Percentiles rank a stretch among this genome's conserved stretches.
Conservation (phyloP, 1,284 basidiomycete genomes). For the Ustilago nuda region DNA sequence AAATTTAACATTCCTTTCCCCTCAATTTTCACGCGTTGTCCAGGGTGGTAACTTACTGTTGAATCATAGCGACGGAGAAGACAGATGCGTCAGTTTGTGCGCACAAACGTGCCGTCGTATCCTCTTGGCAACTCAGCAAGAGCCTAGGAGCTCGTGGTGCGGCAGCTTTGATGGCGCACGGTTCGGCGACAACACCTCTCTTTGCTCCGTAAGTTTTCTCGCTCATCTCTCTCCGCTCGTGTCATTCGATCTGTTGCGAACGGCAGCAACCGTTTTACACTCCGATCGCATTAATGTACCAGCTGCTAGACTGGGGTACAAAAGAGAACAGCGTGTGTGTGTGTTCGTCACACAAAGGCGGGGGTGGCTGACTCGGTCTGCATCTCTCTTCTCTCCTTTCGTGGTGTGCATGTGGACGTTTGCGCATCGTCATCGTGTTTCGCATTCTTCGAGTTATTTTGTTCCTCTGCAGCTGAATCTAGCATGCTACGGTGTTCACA, state of each 20-base stretch:
- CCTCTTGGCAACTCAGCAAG: too few relatives aligned
- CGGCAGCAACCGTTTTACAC: not conserved
- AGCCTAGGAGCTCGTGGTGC: too few relatives aligned
- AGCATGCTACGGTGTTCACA: too few relatives aligned
- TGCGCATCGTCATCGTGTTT: not conserved
- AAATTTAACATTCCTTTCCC: too few relatives aligned
- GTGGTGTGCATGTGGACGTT: not conserved
- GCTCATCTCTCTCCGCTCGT: not conserved
- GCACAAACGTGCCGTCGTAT: too few relatives aligned
- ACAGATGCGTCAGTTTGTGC: too few relatives aligned
- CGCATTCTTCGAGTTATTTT: not conserved
- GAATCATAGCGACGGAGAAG: too few relatives aligned
- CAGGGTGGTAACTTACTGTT: too few relatives aligned
- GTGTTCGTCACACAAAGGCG: not conserved
- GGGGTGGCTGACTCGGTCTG: not conserved
- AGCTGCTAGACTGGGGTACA: not conserved
- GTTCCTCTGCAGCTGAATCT: too few relatives aligned
- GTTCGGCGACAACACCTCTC: not conserved
- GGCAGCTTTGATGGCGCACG: too few relatives aligned
- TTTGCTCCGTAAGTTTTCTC: not conserved
- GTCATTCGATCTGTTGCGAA: not conserved
- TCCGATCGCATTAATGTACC: not conserved
- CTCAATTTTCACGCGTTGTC: too few relatives aligned
- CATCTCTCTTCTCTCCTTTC: not conserved
- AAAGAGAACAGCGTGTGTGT: not conserved